Conservation (phyloP, 192 early-diverging fungal genomes). For the Funneliformis mosseae region DNA sequence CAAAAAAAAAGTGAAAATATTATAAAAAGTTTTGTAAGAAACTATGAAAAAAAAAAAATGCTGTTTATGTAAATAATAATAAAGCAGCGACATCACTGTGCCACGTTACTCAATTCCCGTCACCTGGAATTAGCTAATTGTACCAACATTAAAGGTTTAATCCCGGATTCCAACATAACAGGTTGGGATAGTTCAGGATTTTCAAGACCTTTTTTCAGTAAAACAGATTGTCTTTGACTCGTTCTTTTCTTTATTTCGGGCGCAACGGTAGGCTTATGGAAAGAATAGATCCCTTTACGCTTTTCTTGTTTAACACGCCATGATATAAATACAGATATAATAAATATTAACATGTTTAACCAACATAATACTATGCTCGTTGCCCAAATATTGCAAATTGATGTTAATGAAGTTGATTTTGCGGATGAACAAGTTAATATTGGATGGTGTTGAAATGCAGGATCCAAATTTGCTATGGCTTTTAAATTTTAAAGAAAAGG, state of each 20-base stretch:
- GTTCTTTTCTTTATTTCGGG: neutral
- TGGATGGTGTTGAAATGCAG: neutral
- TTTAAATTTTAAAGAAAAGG: neutral
- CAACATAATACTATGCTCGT: neutral
- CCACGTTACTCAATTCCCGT: too few species aligned
- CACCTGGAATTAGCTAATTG: neutral
- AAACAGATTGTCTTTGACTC: neutral
- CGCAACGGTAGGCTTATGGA: neutral
- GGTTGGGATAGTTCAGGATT: neutral
- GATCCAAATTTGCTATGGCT: neutral
- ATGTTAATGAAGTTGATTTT: neutral
- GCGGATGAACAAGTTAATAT: neutral
- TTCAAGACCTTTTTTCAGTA: neutral
- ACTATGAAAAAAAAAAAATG: too few species aligned
- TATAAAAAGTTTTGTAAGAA: too few species aligned
- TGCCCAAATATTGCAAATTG: neutral
- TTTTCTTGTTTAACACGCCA: constrained; percentile 2
- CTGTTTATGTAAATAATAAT: too few species aligned
- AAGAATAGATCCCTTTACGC: neutral
- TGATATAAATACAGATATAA: neutral
- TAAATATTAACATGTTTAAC: neutral
- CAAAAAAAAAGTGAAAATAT: too few species aligned
- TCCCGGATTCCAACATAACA: neutral
- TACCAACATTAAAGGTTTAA: constrained; percentile 10
- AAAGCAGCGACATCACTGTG: too few species aligned